phyloP scores from a whole-genome alignment of 2,329 filamentous ascomycete species.

The Alternaria sp. region DNA sequence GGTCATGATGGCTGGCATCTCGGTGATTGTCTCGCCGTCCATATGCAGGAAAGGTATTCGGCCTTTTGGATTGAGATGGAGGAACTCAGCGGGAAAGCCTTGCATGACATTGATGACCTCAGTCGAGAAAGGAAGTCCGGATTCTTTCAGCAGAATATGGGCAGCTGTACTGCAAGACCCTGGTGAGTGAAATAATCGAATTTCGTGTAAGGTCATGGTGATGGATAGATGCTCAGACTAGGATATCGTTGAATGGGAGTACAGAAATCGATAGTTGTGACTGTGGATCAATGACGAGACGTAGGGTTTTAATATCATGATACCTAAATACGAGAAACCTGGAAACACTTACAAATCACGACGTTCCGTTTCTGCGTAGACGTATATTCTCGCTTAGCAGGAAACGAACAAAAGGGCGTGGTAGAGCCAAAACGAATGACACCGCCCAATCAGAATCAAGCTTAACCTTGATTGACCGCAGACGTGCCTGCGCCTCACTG shows the following conservation, averaged over 20 bases:
- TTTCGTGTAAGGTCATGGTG: not conserved
- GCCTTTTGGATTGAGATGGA: not conserved
- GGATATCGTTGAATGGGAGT: not conserved
- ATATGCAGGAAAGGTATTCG: not conserved
- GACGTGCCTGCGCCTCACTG: too few relatives aligned
- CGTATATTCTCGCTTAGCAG: too few relatives aligned
- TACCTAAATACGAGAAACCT: too few relatives aligned
- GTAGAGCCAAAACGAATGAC: not conserved
- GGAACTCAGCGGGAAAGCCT: not conserved
- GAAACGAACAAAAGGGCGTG: not conserved
- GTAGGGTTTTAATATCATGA: not conserved
- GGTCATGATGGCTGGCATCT: not conserved
- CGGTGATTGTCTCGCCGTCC: not conserved
- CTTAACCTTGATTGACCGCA: not conserved
- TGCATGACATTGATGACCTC: not conserved
- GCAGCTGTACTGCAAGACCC: not conserved
- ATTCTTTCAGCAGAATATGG: not conserved
- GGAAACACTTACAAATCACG: not conserved
- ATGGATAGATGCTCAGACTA: fast-evolving
- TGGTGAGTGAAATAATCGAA: not conserved
- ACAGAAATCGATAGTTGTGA: not conserved
- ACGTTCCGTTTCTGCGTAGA: not conserved
- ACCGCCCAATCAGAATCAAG: not conserved
- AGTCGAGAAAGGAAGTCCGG: not conserved
- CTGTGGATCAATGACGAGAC: fast-evolving